These are phyloP conservation scores for Amylostereum areolatum DNA, from an alignment of 1,284 basidiomycete genomes.

Conservation along the genomic window DNA sequence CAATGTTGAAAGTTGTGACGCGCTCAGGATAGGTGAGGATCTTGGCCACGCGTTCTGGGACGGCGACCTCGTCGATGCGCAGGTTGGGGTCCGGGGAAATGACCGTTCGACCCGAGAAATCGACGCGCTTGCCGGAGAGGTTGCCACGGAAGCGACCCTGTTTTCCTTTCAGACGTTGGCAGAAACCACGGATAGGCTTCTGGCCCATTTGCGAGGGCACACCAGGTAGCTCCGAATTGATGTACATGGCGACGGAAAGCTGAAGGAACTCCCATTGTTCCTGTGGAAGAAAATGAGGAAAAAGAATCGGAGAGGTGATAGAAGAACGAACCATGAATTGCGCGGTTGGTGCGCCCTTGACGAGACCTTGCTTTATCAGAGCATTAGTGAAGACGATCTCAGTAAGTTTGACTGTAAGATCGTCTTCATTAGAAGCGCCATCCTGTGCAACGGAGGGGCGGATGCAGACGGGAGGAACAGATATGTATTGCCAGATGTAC, in stretches of 20 bases:
- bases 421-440: slow-evolving; percentile 96
- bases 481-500: slow-evolving; percentile 99
- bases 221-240: slow-evolving; percentile 97
- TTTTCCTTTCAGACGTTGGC: slow-evolving; percentile 97
- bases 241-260: slow-evolving; percentile 93
- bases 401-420: slow-evolving; percentile 94
- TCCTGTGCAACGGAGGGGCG: slow-evolving; percentile 97
- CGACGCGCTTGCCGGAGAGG: slow-evolving; percentile 97
- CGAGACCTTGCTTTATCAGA: slow-evolving; percentile 86
- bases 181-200: slow-evolving; percentile 95
- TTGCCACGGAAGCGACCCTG: slow-evolving; percentile 99
- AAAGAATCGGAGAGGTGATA: slow-evolving; percentile 3
- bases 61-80: slow-evolving; percentile 96
- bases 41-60: slow-evolving; percentile 95
- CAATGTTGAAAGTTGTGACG: slow-evolving; percentile 91
- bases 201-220: slow-evolving; percentile 79
- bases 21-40: slow-evolving; percentile 96
- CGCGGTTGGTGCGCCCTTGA: slow-evolving; percentile 83
- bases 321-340: slow-evolving; percentile 72
- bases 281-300: slow-evolving; percentile 31
- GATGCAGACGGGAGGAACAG: slow-evolving; percentile 97
- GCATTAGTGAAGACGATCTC: slow-evolving; percentile 97
- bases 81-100: slow-evolving; percentile 99
- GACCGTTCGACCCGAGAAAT: slow-evolving; percentile 97
- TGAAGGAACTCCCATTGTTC: slow-evolving; percentile 99